Base-by-base conservation (phyloP, 164 flowering plant genomes). In the Annona squamosa region DNA sequence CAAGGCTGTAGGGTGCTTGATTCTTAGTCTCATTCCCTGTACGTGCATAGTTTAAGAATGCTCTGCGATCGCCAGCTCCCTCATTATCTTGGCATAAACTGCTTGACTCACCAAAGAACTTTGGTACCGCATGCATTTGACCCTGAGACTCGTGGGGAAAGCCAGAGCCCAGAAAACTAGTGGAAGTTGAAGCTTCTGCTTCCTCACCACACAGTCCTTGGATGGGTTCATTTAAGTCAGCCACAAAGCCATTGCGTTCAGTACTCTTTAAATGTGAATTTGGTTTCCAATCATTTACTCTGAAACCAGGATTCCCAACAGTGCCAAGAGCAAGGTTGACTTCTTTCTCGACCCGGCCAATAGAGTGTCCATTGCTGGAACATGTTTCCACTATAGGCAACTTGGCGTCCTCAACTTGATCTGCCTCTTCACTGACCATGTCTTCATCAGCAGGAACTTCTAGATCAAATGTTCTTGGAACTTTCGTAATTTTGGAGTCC, bases 361-460 rank as follows among this genome's bases (percentile, higher is more conserved):
- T 84, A 68, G 45, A 42, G 48, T 72, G 67, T 73, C 71, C 72
- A 76, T 74, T 77, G 10, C 76, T 48, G 63, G 71, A 62, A 79
- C 66, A 75, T 65, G 70, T 65, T 61, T 82, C 13, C 46, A n/a
- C 63, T 2, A 56, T 68, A 61, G 76, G 64, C 16, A 46, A 48
- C 2, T 78, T 84, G 47, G 70, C 79, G 42, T 81, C 81, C 64
- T 71, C 82, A 26, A 64, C 18, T 52, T 71, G 79, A 66, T 85
- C 86, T 45, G 68, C 84, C 71, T 86, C 94, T 72, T 91, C 92
- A 19, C 84, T 81, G 71, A 89, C 94, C 46, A 91, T 84, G 76
- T 88, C 89, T 71, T 81, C 90, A 82, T 88, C 93, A 42, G 98
- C 93, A 17, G 97, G 97, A 77, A 91, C 93, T 77, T 87, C 87